Base-by-base conservation (phyloP, 495 filamentous ascomycete species). In the Neurospora sp. region DNA sequence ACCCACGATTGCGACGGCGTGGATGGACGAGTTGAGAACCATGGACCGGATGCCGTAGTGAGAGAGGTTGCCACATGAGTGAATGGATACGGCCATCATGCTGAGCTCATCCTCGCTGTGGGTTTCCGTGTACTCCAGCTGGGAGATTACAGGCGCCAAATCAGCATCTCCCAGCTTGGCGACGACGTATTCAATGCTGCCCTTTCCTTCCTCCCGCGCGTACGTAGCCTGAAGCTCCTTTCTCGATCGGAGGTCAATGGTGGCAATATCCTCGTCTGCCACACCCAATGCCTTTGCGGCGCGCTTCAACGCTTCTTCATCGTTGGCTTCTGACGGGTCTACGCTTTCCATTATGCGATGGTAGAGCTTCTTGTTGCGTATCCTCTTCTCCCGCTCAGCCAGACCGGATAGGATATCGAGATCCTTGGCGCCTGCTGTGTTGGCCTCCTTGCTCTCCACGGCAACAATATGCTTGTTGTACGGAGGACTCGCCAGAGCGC, bases 21-120 rank as follows among this genome's bases (percentile, higher is more conserved):
- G 88, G 70, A 98, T 93, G 38, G 88, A 86, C 2, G 94, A 92
- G 77, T 97, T 98, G 42, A 93, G 78, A 16, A 92, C 81, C 59
- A 99, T 85, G 5, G 96, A 96, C 7, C 92, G 91, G 53, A 99
- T 89, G 3, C 92, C 96, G 78, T 97, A 94, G 77, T 99, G 96
- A n/a, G 95, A 88, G 16, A 99, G 89, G 77, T 98, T 98, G 71
- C 96, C 96, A 81, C 96, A 99, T 22, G 94, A 97, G 80, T 99
- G 96, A 68, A 99, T 91, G 0, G 96, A 98, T 3, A 97, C 90
- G 31, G 96, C 91, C 89, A 98, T 93, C 40, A 97, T 83, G 40
- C 84, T 85, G 35, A 83, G 83, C 69, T 82, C 82, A 18, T 80
- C 74, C 42, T 74, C 81, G 16, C 75, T 74, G 42, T 79, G 78